These are phyloP conservation scores for Hanseniaspora gamundiae DNA, from an alignment of 1,139 yeast species.

Conservation along the genomic window DNA sequence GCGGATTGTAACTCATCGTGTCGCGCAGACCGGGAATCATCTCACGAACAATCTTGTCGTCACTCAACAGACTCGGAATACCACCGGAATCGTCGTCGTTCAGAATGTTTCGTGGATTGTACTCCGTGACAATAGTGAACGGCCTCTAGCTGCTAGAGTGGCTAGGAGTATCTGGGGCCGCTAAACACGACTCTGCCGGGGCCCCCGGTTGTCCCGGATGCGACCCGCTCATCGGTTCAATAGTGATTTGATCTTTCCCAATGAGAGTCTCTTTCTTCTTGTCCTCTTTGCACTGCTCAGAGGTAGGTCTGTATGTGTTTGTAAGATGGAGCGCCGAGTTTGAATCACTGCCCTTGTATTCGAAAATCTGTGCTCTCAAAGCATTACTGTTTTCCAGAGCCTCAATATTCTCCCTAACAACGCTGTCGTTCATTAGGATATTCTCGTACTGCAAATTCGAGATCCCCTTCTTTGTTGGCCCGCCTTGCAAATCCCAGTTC, in stretches of 20 bases:
- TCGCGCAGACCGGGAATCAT: slow-evolving; percentile 7
- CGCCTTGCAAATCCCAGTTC: slow-evolving; percentile 1
- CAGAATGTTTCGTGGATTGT: slow-evolving; percentile 6
- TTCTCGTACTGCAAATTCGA: slow-evolving; percentile 1
- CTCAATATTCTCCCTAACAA: neutral
- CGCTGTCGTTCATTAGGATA: neutral
- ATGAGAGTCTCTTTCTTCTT: neutral
- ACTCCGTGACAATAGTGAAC: slow-evolving; percentile 7
- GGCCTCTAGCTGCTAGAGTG: neutral
- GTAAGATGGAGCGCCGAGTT: neutral
- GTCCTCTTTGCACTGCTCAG: neutral
- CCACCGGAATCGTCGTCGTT: slow-evolving; percentile 3
- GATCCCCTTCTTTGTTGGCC: neutral
- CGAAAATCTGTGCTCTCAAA: slow-evolving; percentile 4
- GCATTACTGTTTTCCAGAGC: slow-evolving; percentile 2
- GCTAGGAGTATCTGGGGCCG: neutral
- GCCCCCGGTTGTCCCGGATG: neutral
- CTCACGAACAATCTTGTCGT: slow-evolving; percentile 6
- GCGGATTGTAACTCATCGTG: slow-evolving; percentile 1
- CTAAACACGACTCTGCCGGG: neutral
- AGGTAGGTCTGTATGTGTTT: neutral
- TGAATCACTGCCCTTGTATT: slow-evolving; percentile 1
- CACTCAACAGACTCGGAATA: slow-evolving; percentile 7
- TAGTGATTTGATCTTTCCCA: neutral
- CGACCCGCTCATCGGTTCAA: neutral